Percentiles rank a stretch among this genome's conserved stretches.
phyloP scores from a whole-genome alignment of 228 moss, liverwort and hornwort genomes.

The Sphagnum fallax region DNA sequence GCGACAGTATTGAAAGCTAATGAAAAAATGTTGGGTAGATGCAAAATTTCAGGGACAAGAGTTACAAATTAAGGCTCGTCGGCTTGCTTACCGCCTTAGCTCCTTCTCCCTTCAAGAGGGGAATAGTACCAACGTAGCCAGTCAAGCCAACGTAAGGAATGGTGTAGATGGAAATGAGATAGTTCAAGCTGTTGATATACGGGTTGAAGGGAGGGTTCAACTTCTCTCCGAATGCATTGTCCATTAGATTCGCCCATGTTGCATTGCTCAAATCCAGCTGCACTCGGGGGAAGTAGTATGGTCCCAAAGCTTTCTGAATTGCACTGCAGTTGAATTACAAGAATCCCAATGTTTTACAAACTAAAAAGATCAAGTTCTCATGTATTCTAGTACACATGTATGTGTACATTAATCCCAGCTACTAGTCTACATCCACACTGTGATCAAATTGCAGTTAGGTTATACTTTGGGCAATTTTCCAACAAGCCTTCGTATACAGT shows the following conservation, averaged over 20 bases:
- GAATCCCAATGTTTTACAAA: too few relatives aligned
- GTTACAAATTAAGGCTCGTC: too few relatives aligned
- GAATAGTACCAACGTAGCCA: conserved; percentile 45
- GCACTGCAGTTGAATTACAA: conserved; percentile 14
- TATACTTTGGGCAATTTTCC: too few relatives aligned
- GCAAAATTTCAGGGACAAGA: too few relatives aligned
- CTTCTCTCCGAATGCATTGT: conserved; percentile 26
- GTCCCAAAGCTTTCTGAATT: conserved; percentile 33
- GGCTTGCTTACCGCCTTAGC: conserved; percentile 30
- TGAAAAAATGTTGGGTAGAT: too few relatives aligned
- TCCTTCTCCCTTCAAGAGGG: conserved; percentile 18
- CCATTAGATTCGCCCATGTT: conserved; percentile 36
- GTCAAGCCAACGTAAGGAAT: conserved; percentile 75
- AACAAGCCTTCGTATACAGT: too few relatives aligned
- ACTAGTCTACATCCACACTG: too few relatives aligned
- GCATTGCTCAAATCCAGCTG: conserved; percentile 38
- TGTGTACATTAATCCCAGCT: too few relatives aligned
- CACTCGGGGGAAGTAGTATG: conserved; percentile 50
- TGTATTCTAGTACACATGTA: too few relatives aligned
- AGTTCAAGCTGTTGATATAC: conserved; percentile 49
- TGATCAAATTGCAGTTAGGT: too few relatives aligned
- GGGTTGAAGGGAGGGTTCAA: conserved; percentile 52
- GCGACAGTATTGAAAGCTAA: too few relatives aligned
- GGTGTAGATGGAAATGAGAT: conserved; percentile 46
- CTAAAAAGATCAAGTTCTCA: too few relatives aligned